Evolutionary conservation across 306 rosid genomes (phyloP), one percentile per base, ranked within the genome.

Genomic region (Cicer arietinum): DNA sequence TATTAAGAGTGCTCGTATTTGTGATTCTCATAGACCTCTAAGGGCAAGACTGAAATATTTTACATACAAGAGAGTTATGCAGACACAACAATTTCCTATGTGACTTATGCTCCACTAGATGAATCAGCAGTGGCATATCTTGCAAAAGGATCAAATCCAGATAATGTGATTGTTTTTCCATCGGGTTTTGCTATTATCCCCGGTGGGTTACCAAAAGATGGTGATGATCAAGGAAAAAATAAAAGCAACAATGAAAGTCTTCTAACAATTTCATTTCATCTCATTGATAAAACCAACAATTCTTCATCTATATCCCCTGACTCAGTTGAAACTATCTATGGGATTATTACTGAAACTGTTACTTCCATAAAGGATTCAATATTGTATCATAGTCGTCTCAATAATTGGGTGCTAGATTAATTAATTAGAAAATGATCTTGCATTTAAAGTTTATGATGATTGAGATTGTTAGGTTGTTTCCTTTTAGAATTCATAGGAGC

Each of bases 161-260:
- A 88, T 8, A 12, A 5, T 0, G 84, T 87, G 5, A 10, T 73
- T 13, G 56, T 87, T 3, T 65, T 86, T 22, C 88, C 94, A 13
- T 88, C 92, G 0, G 92, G 96, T 1, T 87, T 92, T 73, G 46
- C 86, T 25, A 83, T 92, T 7, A 84, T 87, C 1, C 92, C 92
- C 2, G 87, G 73, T 25, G 45, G 53, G 39, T 46, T 80, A 1
- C 64, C 54, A 0, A 48, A 7, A 30, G 17, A 47, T 16, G 72
- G 20, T 41, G 5, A 11, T 41, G 5, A 11, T 73, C 16, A 6
- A 40, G 14, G 64, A 1, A 73, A 75, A 2, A 68, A 69, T n/a
- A 13, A 13, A 13, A 42, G 17, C 17, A 7, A 16, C 10, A 18
- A 46, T 18, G 71, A 47, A 51, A 86, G 90, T 66, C 71, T 90